Evolutionary conservation across 257 asterid species (phyloP).

Genomic region (Lantana camara): DNA sequence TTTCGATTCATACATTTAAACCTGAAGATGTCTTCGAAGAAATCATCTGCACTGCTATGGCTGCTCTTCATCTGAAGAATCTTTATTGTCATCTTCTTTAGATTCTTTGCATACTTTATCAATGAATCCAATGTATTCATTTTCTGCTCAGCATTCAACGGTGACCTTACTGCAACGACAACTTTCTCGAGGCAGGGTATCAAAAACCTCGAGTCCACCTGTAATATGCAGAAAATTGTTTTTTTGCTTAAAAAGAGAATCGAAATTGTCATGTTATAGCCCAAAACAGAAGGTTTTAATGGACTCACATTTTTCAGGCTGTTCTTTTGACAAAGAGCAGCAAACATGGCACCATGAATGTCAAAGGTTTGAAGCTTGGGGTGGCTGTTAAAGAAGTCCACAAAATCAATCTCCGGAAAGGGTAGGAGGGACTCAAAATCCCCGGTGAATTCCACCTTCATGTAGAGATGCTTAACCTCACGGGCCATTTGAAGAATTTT

Average conservation of each 20-base stretch:
- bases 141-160: constrained; percentile 93
- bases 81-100: constrained; percentile 76
- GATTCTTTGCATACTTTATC: constrained; percentile 55
- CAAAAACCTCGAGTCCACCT: constrained; percentile 71
- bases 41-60: constrained; percentile 96
- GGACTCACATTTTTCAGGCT: constrained; percentile 87
- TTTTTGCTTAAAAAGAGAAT: constrained; percentile 5
- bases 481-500: constrained; percentile 78
- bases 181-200: constrained; percentile 82
- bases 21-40: constrained; percentile 89
- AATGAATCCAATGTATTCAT: constrained; percentile 83
- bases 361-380: constrained; percentile 81
- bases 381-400: constrained; percentile 90
- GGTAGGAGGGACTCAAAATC: constrained; percentile 68
- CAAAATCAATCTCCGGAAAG: constrained; percentile 88
- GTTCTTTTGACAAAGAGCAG: constrained; percentile 94
- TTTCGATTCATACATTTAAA: constrained; percentile 64
- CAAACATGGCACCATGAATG: constrained; percentile 97
- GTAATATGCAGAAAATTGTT: constrained; percentile 20
- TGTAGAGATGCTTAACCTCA: constrained; percentile 86
- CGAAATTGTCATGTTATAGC: neutral
- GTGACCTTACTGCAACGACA: constrained; percentile 85
- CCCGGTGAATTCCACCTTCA: constrained; percentile 98
- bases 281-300: neutral
- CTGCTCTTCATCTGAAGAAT: constrained; percentile 98